These are phyloP conservation scores for Glomus cerebriforme DNA, from an alignment of 192 early-diverging fungal species.

Conservation along the genomic window DNA sequence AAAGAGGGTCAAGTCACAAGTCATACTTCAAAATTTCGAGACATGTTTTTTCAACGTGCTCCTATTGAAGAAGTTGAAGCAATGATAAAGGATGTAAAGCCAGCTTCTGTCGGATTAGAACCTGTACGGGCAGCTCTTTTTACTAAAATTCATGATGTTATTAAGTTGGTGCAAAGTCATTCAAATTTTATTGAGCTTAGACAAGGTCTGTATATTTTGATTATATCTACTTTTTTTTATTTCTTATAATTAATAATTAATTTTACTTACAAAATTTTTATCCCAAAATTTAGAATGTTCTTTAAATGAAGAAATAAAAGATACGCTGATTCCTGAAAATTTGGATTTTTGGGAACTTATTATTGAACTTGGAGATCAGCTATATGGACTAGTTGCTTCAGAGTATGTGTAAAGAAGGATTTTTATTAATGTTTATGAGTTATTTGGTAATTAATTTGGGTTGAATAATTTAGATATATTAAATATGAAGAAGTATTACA, in stretches of 20 bases:
- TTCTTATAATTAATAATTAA: neutral
- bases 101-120: conserved; percentile 42
- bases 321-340: conserved; percentile 67
- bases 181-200: conserved; percentile 56
- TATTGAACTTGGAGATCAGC: conserved; percentile 74
- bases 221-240: neutral
- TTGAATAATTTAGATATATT: conserved; percentile 43
- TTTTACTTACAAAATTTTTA: neutral
- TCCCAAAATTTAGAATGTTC: neutral
- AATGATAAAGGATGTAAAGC: conserved; percentile 50
- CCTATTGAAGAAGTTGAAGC: conserved; percentile 68
- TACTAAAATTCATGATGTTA: conserved; percentile 51
- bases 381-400: conserved; percentile 68
- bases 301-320: conserved; percentile 22
- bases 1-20: conserved; percentile 63
- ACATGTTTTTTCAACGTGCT: conserved; percentile 72
- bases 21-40: conserved; percentile 65
- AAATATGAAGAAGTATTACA: conserved; percentile 58
- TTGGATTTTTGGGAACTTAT: conserved; percentile 74
- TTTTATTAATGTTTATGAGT: neutral
- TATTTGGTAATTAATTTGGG: neutral
- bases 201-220: conserved; percentile 29
- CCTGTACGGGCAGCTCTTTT: conserved; percentile 54
- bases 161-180: conserved; percentile 54
- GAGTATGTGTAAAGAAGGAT: conserved; percentile 33